Evolutionary conservation across 129 eudicot genomes (phyloP).

Genomic region (Sambucus nigra): DNA sequence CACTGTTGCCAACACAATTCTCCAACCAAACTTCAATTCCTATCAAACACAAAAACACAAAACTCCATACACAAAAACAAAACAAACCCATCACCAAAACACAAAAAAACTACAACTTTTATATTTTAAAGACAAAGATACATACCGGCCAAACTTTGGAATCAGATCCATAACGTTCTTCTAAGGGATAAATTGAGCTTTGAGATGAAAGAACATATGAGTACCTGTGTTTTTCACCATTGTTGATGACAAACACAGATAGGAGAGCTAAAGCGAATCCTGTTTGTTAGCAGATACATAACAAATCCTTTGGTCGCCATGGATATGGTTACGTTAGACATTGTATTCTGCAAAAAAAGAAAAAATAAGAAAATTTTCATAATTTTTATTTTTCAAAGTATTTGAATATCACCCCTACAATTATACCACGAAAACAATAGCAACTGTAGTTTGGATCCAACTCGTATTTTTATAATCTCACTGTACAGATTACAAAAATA

Average conservation of each 20-base stretch:
- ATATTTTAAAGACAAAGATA: neutral
- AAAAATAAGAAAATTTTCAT: too few relatives aligned
- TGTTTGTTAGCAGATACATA: constrained; percentile 26
- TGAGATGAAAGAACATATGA: constrained; percentile 12
- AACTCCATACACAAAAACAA: neutral
- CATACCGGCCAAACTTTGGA: constrained; percentile 81
- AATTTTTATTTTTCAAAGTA: too few relatives aligned
- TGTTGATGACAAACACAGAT: constrained; percentile 34
- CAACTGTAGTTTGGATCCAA: too few relatives aligned
- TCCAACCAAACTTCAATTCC: constrained; percentile 83
- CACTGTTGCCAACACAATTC: constrained; percentile 59
- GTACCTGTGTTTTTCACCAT: constrained; percentile 5
- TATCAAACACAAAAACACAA: constrained; percentile 12
- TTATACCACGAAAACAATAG: too few relatives aligned
- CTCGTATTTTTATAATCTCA: too few relatives aligned
- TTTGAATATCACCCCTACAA: too few relatives aligned
- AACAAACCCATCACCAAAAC: neutral
- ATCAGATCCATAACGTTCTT: constrained; percentile 12
- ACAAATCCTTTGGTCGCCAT: constrained; percentile 61
- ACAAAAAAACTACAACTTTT: neutral
- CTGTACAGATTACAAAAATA: too few relatives aligned
- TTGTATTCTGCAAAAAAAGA: too few relatives aligned
- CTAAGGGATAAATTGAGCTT: constrained; percentile 3
- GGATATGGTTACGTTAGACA: neutral
- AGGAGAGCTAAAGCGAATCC: constrained; percentile 34